phyloP scores from a whole-genome alignment of 2,329 filamentous ascomycete species.

The Cercospora brassicicola region DNA sequence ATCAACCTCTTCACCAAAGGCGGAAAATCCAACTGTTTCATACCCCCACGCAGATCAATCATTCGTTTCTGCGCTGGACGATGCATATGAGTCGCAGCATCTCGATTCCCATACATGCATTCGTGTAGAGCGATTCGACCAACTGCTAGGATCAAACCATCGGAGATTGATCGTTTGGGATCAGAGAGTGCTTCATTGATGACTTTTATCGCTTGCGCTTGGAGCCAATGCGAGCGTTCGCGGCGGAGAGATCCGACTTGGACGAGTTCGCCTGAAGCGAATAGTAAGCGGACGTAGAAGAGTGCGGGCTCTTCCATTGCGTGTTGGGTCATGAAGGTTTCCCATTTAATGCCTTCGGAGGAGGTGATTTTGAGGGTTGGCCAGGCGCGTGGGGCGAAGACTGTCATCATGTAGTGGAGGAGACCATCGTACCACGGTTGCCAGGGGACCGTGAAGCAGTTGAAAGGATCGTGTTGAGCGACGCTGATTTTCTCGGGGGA shows the following conservation, averaged over 20 bases:
- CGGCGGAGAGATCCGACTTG: slow-evolving; percentile 25
- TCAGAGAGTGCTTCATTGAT: slow-evolving; percentile 32
- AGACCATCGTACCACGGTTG: slow-evolving; percentile 36
- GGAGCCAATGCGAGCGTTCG: slow-evolving; percentile 32
- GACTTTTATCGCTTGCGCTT: slow-evolving; percentile 31
- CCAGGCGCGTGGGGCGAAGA: slow-evolving; percentile 39
- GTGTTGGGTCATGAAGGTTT: slow-evolving; percentile 38
- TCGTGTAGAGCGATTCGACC: slow-evolving; percentile 40
- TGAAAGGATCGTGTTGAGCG: slow-evolving; percentile 33
- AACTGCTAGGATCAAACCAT: slow-evolving; percentile 35
- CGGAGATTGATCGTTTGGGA: slow-evolving; percentile 24
- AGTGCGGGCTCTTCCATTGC: slow-evolving; percentile 37
- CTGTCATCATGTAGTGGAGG: slow-evolving; percentile 39
- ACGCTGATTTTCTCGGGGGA: not conserved
- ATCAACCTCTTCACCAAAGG: slow-evolving; percentile 38
- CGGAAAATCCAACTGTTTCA: slow-evolving; percentile 34
- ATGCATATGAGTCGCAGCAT: slow-evolving; percentile 34
- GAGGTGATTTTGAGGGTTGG: slow-evolving; percentile 35
- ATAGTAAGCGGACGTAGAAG: slow-evolving; percentile 38
- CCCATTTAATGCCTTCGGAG: slow-evolving; percentile 34
- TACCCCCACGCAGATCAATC: slow-evolving; percentile 38
- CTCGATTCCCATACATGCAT: slow-evolving; percentile 37
- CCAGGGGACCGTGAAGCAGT: slow-evolving; percentile 35
- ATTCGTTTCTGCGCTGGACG: slow-evolving; percentile 38
- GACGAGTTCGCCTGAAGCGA: slow-evolving; percentile 38